Conservation (phyloP, 495 filamentous ascomycete species). For the Filosporella fistucella region DNA sequence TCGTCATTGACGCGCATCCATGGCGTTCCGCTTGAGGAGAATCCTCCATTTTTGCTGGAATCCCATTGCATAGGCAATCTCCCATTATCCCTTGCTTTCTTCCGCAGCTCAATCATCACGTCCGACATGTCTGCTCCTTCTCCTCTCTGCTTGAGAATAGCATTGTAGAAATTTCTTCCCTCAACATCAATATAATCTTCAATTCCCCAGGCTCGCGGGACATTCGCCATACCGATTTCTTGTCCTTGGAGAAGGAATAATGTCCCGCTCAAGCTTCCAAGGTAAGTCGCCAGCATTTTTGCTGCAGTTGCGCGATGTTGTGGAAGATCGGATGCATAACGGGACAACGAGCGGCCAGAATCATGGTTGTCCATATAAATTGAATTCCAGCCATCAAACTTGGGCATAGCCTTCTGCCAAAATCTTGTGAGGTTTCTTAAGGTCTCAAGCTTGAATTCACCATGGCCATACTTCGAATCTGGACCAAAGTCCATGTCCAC, state of each 20-base stretch:
- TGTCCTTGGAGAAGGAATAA: slow-evolving; percentile 69
- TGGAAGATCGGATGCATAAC: slow-evolving; percentile 38
- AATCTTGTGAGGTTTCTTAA: no score
- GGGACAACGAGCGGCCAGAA: slow-evolving; percentile 52
- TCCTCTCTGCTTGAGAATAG: slow-evolving; percentile 17
- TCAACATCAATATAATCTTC: slow-evolving; percentile 64
- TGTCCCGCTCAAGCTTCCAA: slow-evolving; percentile 52
- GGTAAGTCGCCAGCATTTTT: slow-evolving; percentile 57
- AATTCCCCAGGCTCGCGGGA: slow-evolving; percentile 51
- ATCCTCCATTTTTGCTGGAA: slow-evolving; percentile 45
- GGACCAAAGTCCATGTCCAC: slow-evolving; percentile 48
- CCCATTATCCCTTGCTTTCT: slow-evolving; percentile 56
- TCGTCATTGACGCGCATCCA: slow-evolving; percentile 52
- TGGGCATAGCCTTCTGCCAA: slow-evolving; percentile 57
- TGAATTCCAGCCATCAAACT: slow-evolving; percentile 57
- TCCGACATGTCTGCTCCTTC: slow-evolving; percentile 27
- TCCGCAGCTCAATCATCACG: slow-evolving; percentile 35
- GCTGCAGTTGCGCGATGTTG: slow-evolving; percentile 41
- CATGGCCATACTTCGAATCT: slow-evolving; percentile 19
- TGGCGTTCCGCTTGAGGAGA: slow-evolving; percentile 31
- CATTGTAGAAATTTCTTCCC: slow-evolving; percentile 54
- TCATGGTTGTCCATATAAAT: slow-evolving; percentile 65
- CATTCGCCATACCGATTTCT: slow-evolving; percentile 61
- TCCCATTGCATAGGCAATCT: slow-evolving; percentile 62
- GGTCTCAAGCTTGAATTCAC: slow-evolving; percentile 50